Conservation (phyloP, 306 rosid species). For the Boehmeria nivea region DNA sequence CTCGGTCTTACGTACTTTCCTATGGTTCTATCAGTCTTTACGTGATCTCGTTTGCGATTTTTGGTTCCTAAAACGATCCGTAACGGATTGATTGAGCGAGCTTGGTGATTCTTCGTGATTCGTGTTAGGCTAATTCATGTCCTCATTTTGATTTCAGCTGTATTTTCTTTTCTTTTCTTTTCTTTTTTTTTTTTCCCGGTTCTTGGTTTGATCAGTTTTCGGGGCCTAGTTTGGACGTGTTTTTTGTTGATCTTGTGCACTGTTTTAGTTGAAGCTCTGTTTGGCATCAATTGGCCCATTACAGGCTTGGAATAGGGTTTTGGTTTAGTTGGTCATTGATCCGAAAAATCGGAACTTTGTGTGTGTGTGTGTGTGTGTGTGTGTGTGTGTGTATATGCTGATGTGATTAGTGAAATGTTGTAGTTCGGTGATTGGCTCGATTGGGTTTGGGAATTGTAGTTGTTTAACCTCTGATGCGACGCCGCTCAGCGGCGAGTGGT, state of each 20-base stretch:
- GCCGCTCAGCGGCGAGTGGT: constrained; percentile 52
- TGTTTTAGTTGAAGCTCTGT: background rate
- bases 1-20: background rate
- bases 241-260: background rate
- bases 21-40: background rate
- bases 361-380: background rate
- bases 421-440: constrained; percentile 15
- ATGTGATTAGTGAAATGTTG: background rate
- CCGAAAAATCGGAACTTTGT: too few relatives aligned
- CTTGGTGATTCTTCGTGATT: constrained; percentile 15
- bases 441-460: constrained; percentile 21
- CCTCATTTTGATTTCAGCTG: background rate
- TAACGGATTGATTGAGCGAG: constrained; percentile 11
- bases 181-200: background rate
- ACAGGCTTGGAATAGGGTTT: background rate
- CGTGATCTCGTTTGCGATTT: background rate
- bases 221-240: background rate
- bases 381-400: background rate
- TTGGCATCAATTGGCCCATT: constrained; percentile 5
- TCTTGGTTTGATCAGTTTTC: constrained; percentile 9
- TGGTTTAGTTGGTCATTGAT: background rate
- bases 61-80: background rate
- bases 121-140: background rate
- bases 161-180: background rate
- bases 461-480: constrained; percentile 55